phyloP scores from a whole-genome alignment of 148 eudicot genomes.

The Salicornia ramosissima region DNA sequence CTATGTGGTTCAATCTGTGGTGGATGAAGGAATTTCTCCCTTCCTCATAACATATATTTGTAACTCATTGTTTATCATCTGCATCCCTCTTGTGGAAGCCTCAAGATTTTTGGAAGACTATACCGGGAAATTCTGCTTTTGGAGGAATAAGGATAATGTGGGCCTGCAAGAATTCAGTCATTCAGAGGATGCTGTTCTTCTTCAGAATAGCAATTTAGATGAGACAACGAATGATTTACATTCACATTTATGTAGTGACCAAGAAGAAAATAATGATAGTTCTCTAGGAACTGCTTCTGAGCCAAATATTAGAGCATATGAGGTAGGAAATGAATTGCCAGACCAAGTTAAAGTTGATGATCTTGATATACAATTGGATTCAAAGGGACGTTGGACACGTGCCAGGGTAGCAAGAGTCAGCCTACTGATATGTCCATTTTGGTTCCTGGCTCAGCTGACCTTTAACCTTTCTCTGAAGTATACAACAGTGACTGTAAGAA shows the following conservation, averaged over 20 bases:
- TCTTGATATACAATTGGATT: conserved; percentile 41
- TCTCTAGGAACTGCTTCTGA: conserved; percentile 8
- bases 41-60: conserved; percentile 92
- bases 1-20: conserved; percentile 90
- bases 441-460: conserved; percentile 91
- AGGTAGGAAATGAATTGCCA: conserved; percentile 11
- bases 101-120: conserved; percentile 66
- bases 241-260: conserved; percentile 16
- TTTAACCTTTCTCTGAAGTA: conserved; percentile 92
- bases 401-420: conserved; percentile 82
- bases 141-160: conserved; percentile 30
- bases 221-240: conserved; percentile 24
- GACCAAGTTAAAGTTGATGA: conserved; percentile 8
- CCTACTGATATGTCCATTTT: conserved; percentile 82
- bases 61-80: conserved; percentile 78
- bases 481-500: conserved; percentile 87
- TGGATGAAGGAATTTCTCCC: conserved; percentile 84
- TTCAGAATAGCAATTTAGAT: conserved; percentile 28
- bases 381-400: conserved; percentile 94
- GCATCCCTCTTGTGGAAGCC: conserved; percentile 71
- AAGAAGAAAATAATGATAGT: conserved; percentile 16
- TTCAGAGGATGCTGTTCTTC: conserved; percentile 61
- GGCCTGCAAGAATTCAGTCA: conserved; percentile 35
- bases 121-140: conserved; percentile 50
- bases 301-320: conserved; percentile 8